phyloP scores from a whole-genome alignment of 1,284 basidiomycete species.

The Rhodotorula sp. region DNA sequence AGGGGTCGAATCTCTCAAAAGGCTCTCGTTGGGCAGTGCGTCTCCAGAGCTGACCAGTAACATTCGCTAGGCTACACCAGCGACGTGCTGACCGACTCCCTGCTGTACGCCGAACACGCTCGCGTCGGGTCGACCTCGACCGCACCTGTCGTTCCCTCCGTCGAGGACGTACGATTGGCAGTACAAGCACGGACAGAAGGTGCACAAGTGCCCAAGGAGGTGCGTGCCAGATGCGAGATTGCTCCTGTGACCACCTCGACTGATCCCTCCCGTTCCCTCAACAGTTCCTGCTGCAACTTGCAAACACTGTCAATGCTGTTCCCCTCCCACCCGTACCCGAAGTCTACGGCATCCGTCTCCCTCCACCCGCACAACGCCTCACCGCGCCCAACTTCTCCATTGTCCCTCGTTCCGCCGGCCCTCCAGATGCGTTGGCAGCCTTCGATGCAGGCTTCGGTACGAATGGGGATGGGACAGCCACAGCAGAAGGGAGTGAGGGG shows the following conservation, averaged over 20 bases:
- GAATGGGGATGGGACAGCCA: neutral
- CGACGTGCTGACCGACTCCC: conserved; percentile 85
- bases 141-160: conserved; percentile 43
- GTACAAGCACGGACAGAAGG: conserved; percentile 91
- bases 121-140: conserved; percentile 13
- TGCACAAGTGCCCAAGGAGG: conserved; percentile 96
- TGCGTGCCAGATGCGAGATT: conserved; percentile 51
- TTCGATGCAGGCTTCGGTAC: conserved; percentile 2
- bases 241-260: neutral
- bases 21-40: neutral
- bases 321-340: conserved; percentile 92
- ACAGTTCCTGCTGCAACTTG: conserved; percentile 83
- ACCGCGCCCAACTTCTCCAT: conserved; percentile 90
- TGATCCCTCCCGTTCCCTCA: neutral
- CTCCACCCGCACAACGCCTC: conserved; percentile 75
- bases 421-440: neutral
- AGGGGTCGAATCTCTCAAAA: neutral
- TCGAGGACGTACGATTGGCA: conserved; percentile 86
- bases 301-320: conserved; percentile 82
- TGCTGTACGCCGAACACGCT: conserved; percentile 91
- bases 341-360: conserved; percentile 88
- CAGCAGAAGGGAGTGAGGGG: conserved; percentile 17
- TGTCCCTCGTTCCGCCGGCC: conserved; percentile 57
- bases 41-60: neutral
- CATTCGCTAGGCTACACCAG: conserved; percentile 66